These are phyloP conservation scores for Houttuynia cordata DNA, from an alignment of 164 flowering plant species.

Conservation along the genomic window DNA sequence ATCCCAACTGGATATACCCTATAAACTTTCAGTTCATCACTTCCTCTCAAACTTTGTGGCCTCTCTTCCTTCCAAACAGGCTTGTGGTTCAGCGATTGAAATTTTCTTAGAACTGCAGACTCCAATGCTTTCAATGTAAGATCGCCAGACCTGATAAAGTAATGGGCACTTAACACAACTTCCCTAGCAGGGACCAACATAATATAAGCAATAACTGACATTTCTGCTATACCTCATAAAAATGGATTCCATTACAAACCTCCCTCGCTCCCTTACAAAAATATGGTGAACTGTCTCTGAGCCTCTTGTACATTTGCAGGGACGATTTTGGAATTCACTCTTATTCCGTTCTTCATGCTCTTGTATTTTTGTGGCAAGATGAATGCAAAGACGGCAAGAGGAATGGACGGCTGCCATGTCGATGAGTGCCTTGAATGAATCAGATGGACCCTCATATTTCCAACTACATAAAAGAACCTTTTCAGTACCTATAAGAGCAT, in stretches of 20 bases:
- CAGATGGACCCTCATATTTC: constrained; percentile 97
- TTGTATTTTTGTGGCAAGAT: constrained; percentile 58
- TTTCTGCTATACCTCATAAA: constrained; percentile 56
- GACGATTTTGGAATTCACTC: constrained; percentile 42
- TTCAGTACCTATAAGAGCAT: constrained; percentile 2
- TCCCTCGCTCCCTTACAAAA: constrained; percentile 88
- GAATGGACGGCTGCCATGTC: constrained; percentile 99
- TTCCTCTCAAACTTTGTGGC: constrained; percentile 65
- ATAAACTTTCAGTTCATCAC: constrained; percentile 57
- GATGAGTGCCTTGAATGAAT: constrained; percentile 93
- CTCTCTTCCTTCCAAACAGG: constrained; percentile 88
- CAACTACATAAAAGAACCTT: constrained; percentile 38
- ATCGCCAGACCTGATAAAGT: constrained; percentile 37
- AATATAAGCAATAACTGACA: background rate
- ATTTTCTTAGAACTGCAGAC: constrained; percentile 53
- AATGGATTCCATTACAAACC: constrained; percentile 78
- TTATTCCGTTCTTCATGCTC: constrained; percentile 55
- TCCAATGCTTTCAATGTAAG: constrained; percentile 59
- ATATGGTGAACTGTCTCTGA: constrained; percentile 60
- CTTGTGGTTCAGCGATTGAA: constrained; percentile 50
- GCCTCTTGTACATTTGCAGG: constrained; percentile 87
- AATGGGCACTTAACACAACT: too few species aligned
- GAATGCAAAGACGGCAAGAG: constrained; percentile 95
- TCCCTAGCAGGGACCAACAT: background rate
- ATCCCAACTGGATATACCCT: constrained; percentile 75